Conservation (phyloP, 2,329 filamentous ascomycete genomes). For the Cryphonectria parasitica region DNA sequence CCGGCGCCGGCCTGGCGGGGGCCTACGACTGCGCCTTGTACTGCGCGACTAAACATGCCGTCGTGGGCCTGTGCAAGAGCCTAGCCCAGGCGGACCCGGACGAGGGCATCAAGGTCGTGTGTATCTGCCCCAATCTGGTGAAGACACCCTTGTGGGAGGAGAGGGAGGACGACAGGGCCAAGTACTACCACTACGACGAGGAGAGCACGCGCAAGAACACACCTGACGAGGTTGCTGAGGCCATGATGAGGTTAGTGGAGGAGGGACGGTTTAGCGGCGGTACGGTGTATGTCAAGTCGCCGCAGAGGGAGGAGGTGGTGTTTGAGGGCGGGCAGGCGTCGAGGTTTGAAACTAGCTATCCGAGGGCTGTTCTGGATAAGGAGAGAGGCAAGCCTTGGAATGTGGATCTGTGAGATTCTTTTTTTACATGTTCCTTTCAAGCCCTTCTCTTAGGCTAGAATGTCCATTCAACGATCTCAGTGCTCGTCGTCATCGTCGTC, state of each 20-base stretch:
- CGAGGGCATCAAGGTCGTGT: constrained; percentile 21
- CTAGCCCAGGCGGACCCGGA: constrained; percentile 12
- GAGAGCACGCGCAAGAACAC: background rate
- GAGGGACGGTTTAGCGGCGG: constrained; percentile 7
- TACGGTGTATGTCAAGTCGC: background rate
- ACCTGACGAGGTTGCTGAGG: constrained; percentile 11
- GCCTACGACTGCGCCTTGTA: constrained; percentile 2
- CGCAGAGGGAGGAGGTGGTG: background rate
- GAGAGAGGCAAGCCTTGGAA: constrained; percentile 16
- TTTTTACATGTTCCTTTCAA: background rate
- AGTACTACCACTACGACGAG: background rate
- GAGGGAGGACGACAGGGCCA: constrained; percentile 2
- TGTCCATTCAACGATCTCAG: background rate
- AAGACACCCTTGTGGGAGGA: constrained; percentile 15
- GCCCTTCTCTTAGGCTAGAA: background rate
- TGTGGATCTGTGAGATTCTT: background rate
- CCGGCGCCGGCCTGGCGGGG: background rate
- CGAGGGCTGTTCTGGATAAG: constrained; percentile 1
- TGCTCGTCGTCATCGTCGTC: background rate
- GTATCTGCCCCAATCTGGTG: constrained; percentile 14
- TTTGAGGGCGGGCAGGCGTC: background rate
- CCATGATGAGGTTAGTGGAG: constrained; percentile 14
- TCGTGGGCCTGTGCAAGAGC: constrained; percentile 20
- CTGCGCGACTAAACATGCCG: constrained; percentile 12
- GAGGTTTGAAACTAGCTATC: background rate